Evolutionary conservation across 2,329 filamentous ascomycete genomes (phyloP).

Genomic region (Grosmannia penicillata): DNA sequence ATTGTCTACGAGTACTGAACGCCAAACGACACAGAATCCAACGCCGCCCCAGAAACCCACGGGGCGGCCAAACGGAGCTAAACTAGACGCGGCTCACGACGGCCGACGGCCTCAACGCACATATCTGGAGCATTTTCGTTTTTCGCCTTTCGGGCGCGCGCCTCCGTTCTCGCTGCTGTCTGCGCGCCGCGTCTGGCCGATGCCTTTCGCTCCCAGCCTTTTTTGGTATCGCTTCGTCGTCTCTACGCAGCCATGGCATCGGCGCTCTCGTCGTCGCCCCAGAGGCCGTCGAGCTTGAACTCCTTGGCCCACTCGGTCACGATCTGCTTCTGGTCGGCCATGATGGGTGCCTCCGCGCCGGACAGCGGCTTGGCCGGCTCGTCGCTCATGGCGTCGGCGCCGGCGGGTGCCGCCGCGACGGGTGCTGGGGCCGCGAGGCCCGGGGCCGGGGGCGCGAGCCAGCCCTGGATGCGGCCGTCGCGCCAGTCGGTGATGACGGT

Average conservation of each 20-base stretch:
- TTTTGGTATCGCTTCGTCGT: not conserved
- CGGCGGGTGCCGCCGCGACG: constrained; percentile 15
- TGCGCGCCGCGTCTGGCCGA: not conserved
- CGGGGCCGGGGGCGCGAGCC: constrained; percentile 63
- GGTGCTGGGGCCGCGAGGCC: constrained; percentile 30
- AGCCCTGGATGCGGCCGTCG: constrained; percentile 86
- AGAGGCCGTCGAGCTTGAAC: constrained; percentile 88
- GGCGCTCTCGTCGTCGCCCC: constrained; percentile 47
- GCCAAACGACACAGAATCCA: too few species aligned
- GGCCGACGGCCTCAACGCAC: too few species aligned
- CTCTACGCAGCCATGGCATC: constrained; percentile 37
- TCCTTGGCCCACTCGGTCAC: constrained; percentile 88
- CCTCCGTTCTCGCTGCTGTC: too few species aligned
- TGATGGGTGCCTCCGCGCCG: constrained; percentile 20
- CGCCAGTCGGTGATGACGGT: constrained; percentile 94
- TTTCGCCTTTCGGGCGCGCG: too few species aligned
- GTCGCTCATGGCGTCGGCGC: constrained; percentile 9
- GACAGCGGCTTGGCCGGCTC: constrained; percentile 12
- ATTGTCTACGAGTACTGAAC: too few species aligned
- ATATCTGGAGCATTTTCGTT: too few species aligned
- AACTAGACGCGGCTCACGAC: too few species aligned
- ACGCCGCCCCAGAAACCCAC: too few species aligned
- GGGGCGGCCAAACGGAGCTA: too few species aligned
- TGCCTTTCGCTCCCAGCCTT: not conserved
- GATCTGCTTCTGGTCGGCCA: constrained; percentile 66